These are phyloP conservation scores for Pythium utonaiense DNA, from an alignment of 352 stramenopile species.

Conservation along the genomic window DNA sequence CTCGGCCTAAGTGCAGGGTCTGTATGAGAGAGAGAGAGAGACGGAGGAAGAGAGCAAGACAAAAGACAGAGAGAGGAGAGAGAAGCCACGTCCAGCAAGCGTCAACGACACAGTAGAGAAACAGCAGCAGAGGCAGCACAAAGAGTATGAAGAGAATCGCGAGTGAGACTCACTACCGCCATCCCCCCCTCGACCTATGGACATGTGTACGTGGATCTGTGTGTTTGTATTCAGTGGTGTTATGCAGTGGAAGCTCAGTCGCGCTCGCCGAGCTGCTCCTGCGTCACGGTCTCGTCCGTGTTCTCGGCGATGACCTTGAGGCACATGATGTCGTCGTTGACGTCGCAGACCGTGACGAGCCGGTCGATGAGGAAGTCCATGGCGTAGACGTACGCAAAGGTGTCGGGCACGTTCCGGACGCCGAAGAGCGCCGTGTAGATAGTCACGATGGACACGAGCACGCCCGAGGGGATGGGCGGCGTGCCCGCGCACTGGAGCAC, in stretches of 20 bases:
- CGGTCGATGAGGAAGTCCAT: constrained; percentile 75
- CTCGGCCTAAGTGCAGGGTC: constrained; percentile 50
- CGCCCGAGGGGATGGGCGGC: constrained; percentile 48
- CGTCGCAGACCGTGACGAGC: constrained; percentile 62
- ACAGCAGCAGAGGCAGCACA: neutral
- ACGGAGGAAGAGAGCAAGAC: neutral
- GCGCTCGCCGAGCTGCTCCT: constrained; percentile 50
- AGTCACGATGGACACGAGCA: constrained; percentile 52
- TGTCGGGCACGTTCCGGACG: constrained; percentile 42
- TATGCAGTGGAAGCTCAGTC: neutral
- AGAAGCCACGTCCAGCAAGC: neutral
- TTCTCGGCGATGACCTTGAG: constrained; percentile 75
- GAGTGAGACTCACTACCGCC: constrained; percentile 3
- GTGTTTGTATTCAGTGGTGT: neutral
- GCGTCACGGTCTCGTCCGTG: constrained; percentile 66
- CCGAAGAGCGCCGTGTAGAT: constrained; percentile 71
- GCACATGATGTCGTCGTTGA: constrained; percentile 80
- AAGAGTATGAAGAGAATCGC: neutral
- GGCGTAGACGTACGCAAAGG: constrained; percentile 56
- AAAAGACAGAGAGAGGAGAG: neutral
- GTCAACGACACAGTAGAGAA: neutral
- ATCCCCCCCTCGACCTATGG: no score
- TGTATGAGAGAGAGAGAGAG: neutral
- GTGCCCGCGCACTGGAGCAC: constrained; percentile 53
- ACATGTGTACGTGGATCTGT: no score